Base-by-base conservation (phyloP, 176 grass and related monocot genomes). In the Saccharum officinarum region DNA sequence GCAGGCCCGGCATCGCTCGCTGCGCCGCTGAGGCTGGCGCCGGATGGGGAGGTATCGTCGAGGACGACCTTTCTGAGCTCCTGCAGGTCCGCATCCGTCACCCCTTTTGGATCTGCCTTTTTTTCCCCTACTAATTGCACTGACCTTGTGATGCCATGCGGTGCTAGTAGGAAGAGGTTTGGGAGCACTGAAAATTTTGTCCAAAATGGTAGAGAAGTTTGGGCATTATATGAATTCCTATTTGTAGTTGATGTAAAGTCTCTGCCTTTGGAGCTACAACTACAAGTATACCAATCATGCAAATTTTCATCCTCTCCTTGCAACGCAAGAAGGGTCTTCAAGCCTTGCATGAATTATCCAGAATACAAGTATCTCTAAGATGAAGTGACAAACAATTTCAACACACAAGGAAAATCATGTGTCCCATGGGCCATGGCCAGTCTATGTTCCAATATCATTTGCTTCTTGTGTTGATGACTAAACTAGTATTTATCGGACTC, bases 41-140 rank as follows among this genome's bases (percentile, higher is more conserved):
- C 17, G 86, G 69, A 75, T 89, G 47, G 80, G 80, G 80, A 59
- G 80, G 80, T 34, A 88, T 95, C 15, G 89, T 98, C 11, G 89
- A 98, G 62, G 93, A 98, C 13, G 96, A 94, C 28, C 96, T 95
- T 69, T 72, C 82, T 52, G 85, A 90, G 82, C 96, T 94, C 76
- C 89, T 98, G 14, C 71, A 95, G 87, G 95, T 97, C 13, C 13
- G 16, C n/a, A 28, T 75, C 33, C 42, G 25, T 55, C 45, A 7
- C 30, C 16, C 73, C 10, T 79, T 55, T 65, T 42, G 22, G 9
- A 6, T 26, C 61, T 11, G 10, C 61, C 25, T 5, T 64, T 64
- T 14, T 6, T 4, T 11, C 5, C 34, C 34, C 33, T 33, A 33
- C 28, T 66, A 33, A 49, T 75, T 16, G 20, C 4, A 36, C 10